Evolutionary conservation across 495 filamentous ascomycete species (phyloP).

Genomic region (Penicillium robsamsonii): DNA sequence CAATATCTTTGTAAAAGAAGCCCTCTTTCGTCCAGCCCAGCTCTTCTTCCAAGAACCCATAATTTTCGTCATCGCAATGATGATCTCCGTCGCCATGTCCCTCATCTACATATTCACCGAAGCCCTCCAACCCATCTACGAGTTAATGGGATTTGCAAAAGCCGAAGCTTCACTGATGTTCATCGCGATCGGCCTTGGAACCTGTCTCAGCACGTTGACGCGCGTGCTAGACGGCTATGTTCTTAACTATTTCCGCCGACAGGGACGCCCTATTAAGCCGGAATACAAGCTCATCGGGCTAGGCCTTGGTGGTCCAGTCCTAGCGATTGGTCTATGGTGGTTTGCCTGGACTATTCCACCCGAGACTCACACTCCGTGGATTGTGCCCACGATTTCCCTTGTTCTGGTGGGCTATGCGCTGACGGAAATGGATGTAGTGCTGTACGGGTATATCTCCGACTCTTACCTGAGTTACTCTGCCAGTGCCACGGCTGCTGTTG

Average conservation of each 20-base stretch:
- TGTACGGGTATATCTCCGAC: constrained; percentile 54
- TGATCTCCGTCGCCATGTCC: constrained; percentile 46
- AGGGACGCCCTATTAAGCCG: constrained; percentile 32
- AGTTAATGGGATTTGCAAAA: constrained; percentile 38
- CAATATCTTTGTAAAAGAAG: constrained; percentile 36
- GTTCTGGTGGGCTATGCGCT: constrained; percentile 49
- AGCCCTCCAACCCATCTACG: constrained; percentile 45
- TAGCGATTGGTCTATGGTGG: constrained; percentile 49
- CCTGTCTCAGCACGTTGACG: constrained; percentile 40
- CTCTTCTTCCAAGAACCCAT: constrained; percentile 52
- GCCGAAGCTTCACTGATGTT: constrained; percentile 44
- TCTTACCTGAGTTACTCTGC: constrained; percentile 52
- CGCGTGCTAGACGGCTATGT: constrained; percentile 42
- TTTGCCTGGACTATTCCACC: constrained; percentile 55
- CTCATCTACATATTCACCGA: constrained; percentile 58
- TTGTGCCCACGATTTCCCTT: constrained; percentile 41
- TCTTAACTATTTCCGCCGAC: constrained; percentile 24
- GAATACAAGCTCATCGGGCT: constrained; percentile 53
- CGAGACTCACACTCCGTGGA: constrained; percentile 35
- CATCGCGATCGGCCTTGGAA: constrained; percentile 45
- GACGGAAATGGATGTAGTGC: constrained; percentile 49
- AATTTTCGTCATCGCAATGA: constrained; percentile 44
- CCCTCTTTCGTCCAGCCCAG: constrained; percentile 42
- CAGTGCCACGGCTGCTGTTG: constrained; percentile 49
- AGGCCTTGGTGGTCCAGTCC: constrained; percentile 43